A percentile compares a stretch with the other conserved stretches of the same genome.
phyloP scores from a whole-genome alignment of 2,329 filamentous ascomycete species.

The Colletotrichum sp. region DNA sequence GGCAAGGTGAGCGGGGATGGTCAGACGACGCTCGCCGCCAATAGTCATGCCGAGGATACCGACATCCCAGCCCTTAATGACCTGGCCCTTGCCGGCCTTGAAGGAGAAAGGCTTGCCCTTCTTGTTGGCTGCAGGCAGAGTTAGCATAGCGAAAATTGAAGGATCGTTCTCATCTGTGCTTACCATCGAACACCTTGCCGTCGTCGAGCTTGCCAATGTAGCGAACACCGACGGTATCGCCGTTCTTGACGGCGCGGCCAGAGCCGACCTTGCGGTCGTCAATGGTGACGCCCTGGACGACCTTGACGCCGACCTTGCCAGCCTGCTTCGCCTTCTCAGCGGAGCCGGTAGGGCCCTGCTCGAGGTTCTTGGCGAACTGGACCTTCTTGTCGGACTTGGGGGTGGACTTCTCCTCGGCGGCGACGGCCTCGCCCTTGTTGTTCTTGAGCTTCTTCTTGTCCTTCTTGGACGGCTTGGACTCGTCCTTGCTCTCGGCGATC shows the following conservation, averaged over 20 bases:
- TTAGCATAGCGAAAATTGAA: slow-evolving; percentile 10
- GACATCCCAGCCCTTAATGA: slow-evolving; percentile 99
- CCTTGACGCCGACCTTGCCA: slow-evolving; percentile 67
- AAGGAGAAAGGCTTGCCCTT: slow-evolving; percentile 97
- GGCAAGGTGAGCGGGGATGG: slow-evolving; percentile 83
- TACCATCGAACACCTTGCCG: slow-evolving; percentile 94
- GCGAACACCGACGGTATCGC: slow-evolving; percentile 89
- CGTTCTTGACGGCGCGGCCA: slow-evolving; percentile 86
- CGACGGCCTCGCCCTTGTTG: slow-evolving; percentile 89
- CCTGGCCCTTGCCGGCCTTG: slow-evolving; percentile 92
- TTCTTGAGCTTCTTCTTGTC: slow-evolving; percentile 98
- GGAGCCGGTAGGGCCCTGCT: slow-evolving; percentile 89
- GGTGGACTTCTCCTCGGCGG: slow-evolving; percentile 62
- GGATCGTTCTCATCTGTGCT: slow-evolving; percentile 58
- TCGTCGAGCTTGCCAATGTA: slow-evolving; percentile 98
- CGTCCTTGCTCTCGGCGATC: slow-evolving; percentile 76
- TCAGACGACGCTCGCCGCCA: slow-evolving; percentile 91
- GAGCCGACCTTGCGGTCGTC: slow-evolving; percentile 94
- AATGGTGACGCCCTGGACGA: slow-evolving; percentile 86
- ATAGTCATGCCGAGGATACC: slow-evolving; percentile 91
- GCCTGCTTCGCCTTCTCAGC: slow-evolving; percentile 47
- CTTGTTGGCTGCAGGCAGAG: slow-evolving; percentile 77
- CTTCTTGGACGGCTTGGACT: slow-evolving; percentile 89
- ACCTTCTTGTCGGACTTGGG: slow-evolving; percentile 87
- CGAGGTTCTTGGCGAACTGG: slow-evolving; percentile 98